Percentiles rank a stretch among this genome's conserved stretches.
These are phyloP conservation scores for Paspalum vaginatum DNA, from an alignment of 176 grass and related monocot species.

Conservation along the genomic window DNA sequence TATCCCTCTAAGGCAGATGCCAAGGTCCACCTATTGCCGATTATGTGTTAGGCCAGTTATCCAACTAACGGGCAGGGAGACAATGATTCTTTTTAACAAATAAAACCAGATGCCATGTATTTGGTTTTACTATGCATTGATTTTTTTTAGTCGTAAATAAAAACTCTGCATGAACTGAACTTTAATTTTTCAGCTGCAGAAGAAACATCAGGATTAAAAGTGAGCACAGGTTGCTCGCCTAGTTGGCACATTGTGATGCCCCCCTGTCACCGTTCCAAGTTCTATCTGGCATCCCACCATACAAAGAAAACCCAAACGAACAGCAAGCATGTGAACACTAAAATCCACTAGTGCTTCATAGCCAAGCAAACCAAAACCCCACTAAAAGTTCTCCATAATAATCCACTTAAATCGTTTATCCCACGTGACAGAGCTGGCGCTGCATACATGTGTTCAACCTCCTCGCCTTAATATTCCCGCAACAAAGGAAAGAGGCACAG, in stretches of 20 bases:
- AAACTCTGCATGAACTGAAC: not conserved
- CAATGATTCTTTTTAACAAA: not conserved
- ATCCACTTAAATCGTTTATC: not conserved
- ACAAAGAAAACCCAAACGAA: constrained; percentile 1
- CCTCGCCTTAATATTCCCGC: not conserved
- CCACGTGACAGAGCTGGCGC: not conserved
- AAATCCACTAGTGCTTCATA: too few relatives aligned
- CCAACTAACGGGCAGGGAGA: not conserved
- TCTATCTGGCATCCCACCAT: not conserved
- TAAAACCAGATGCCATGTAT: not conserved
- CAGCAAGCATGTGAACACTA: not conserved
- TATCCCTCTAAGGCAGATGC: not conserved
- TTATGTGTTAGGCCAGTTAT: not conserved
- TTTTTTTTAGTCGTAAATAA: not conserved
- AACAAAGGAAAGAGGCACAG: not conserved
- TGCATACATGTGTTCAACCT: not conserved
- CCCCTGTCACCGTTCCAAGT: not conserved
- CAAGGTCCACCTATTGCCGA: not conserved
- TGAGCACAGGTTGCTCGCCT: not conserved
- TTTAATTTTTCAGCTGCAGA: constrained; percentile 7
- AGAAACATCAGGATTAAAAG: not conserved
- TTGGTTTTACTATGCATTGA: not conserved
- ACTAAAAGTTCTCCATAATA: not conserved
- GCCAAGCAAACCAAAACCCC: too few relatives aligned
- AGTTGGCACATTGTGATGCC: not conserved